Base-by-base conservation (phyloP, 495 filamentous ascomycete species). In the Tuber microsphaerosporum region DNA sequence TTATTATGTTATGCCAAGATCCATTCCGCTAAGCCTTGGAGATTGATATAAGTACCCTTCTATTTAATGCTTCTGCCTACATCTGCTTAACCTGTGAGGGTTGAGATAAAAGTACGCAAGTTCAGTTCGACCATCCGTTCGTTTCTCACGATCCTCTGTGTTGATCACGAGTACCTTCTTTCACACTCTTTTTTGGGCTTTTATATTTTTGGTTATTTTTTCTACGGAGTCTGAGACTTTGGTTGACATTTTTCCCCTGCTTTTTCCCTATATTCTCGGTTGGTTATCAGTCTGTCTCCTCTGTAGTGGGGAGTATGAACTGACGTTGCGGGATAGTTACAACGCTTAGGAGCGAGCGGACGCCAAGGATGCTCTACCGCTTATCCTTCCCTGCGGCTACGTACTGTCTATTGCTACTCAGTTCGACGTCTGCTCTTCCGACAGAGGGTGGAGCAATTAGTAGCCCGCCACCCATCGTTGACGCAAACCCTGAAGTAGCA, bases 141-240 rank as follows among this genome's bases (percentile, higher is more conserved):
- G n/a, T 61, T 61, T 61, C n/a, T 61, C n/a, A 31, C 51, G n/a
- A 61, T 61, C 10, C 51, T 31, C 51, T 61, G 51, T 61, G n/a
- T 61, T 61, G 51, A 61, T 61, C 51, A 61, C 10, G 51, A 31
- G 51, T 31, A 61, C 51, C 51, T 61, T 61, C 51, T 61, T 61
- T 61, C n/a, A 16, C n/a, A 31, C 51, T 61, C 51, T 10, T 26
- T 61, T 46, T 56, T 56, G 14, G 26, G n/a, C 51, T 16, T 14
- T 26, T 26, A 14, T 61, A 16, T 61, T 26, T 61, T 12, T 61
- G 2, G 26, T 26, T 61, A 61, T 26, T 26, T n/a, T 56, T 26
- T 3, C 22, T 46, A 22, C n/a, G 12, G n/a, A 31, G 51, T 61
- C n/a, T 31, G 51, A 31, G 51, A 61, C n/a, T 26, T 31, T 61